Evolutionary conservation across 2,329 filamentous ascomycete species (phyloP).

Genomic region (Diaporthe batatas): DNA sequence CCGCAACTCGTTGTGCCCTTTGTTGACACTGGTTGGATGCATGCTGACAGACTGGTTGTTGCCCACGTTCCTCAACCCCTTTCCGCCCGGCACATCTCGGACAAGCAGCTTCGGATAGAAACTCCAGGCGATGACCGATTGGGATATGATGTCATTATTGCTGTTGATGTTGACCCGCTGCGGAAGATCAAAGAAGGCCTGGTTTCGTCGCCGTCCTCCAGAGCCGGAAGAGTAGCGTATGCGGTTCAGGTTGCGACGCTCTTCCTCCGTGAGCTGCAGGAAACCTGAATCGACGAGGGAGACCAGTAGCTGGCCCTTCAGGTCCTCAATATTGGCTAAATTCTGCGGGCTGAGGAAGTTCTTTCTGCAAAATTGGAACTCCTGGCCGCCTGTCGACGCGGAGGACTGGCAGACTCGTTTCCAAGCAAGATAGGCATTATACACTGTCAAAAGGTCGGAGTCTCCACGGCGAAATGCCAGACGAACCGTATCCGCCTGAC

Average conservation of each 20-base stretch:
- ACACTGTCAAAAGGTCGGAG: constrained; percentile 91
- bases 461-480: constrained; percentile 86
- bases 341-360: constrained; percentile 94
- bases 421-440: constrained; percentile 94
- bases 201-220: constrained; percentile 71
- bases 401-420: constrained; percentile 82
- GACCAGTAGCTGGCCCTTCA: constrained; percentile 91
- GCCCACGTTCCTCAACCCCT: constrained; percentile 89
- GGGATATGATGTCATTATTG: constrained; percentile 82
- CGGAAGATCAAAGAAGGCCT: constrained; percentile 84
- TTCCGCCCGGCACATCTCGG: constrained; percentile 76
- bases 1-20: constrained; percentile 73
- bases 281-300: constrained; percentile 90
- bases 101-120: constrained; percentile 95
- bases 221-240: constrained; percentile 70
- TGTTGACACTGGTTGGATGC: constrained; percentile 91
- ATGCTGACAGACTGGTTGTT: constrained; percentile 93
- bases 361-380: constrained; percentile 93
- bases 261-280: constrained; percentile 78
- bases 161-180: constrained; percentile 80
- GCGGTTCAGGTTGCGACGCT: constrained; percentile 77
- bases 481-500: constrained; percentile 84
- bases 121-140: constrained; percentile 89
- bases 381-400: constrained; percentile 69
- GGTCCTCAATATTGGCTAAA: constrained; percentile 90